Base-by-base conservation (phyloP, 441 rosid genomes). In the Pelargonium cotyledonis region DNA sequence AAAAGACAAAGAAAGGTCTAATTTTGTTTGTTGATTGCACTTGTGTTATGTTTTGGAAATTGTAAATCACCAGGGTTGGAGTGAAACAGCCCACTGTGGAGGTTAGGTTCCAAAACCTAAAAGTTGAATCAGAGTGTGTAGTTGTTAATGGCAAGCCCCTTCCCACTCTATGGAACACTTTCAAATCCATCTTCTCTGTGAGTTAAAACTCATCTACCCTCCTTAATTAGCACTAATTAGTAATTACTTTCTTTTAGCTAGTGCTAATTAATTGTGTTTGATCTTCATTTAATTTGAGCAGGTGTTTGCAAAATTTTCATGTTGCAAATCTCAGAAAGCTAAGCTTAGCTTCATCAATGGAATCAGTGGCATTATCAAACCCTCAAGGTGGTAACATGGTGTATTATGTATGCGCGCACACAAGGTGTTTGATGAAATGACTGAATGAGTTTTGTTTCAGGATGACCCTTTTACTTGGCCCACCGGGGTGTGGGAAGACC, bases 401-500 rank as follows among this genome's bases (percentile, higher is more conserved):
- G 58, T 51, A 0, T 2, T 3, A 3, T 51, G 44, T 12, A 8
- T 29, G 46, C 6, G 7, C 46, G 46, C 29, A 12, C 31, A 14
- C 63, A 9, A 51, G 9, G 19, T 51, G 58, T 51, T 51, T 15
- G 58, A 51, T 18, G 12, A 51, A 51, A 51, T 51, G 58, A 51
- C 58, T 51, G 58, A n/a, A 51, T 51, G 58, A 26, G 23, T 66
- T 57, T 66, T 15, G 18, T 67, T 72, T 77, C 79, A 86, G 96
- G 71, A 76, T 89, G 82, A 83, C 90, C 31, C 70, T 85, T 63
- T 70, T 89, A 68, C 88, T 89, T 3, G 92, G 92, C 51, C 91
- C 87, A 41, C 96, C 91, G 61, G 89, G 96, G 41, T 81, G 91
- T 65, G 92, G 96, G 11, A 87, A 89, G 78, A 85, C 89, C 65